Conservation (phyloP, 1,284 basidiomycete genomes). For the Prillingera fragicola region DNA sequence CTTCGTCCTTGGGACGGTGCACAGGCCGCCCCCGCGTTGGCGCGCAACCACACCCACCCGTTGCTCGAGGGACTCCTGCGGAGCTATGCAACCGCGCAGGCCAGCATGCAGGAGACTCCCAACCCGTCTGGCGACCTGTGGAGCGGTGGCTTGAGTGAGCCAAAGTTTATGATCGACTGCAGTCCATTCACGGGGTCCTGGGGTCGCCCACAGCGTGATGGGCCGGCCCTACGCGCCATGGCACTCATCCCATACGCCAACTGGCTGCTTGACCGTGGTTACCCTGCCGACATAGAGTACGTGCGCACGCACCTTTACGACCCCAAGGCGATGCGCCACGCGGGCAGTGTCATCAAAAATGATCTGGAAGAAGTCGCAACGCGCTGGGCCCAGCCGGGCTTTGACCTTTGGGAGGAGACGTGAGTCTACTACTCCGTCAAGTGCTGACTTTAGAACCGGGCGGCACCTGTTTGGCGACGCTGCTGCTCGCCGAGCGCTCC, state of each 20-base stretch:
- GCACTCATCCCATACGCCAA: constrained; percentile 48
- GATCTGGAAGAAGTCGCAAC: constrained; percentile 52
- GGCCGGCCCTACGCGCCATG: constrained; percentile 51
- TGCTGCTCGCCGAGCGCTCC: constrained; percentile 43
- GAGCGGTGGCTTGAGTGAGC: constrained; percentile 53
- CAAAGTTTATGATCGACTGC: constrained; percentile 52
- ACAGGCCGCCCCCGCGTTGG: neutral
- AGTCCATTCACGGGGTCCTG: constrained; percentile 45
- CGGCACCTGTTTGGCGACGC: constrained; percentile 51
- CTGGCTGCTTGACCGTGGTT: constrained; percentile 45
- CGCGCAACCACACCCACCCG: constrained; percentile 1
- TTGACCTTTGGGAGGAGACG: constrained; percentile 49
- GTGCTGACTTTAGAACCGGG: constrained; percentile 28
- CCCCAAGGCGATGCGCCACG: constrained; percentile 11
- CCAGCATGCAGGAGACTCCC: constrained; percentile 42
- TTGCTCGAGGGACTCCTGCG: constrained; percentile 29
- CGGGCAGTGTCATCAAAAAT: constrained; percentile 49
- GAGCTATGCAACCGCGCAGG: constrained; percentile 40
- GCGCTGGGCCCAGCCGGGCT: constrained; percentile 41
- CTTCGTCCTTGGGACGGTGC: constrained; percentile 20
- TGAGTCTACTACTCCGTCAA: constrained; percentile 16
- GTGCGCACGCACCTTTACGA: constrained; percentile 45
- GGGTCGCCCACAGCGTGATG: constrained; percentile 52
- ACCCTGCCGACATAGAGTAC: constrained; percentile 36
- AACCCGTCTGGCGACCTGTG: constrained; percentile 49